Percentiles rank a stretch among this genome's conserved stretches.
Conservation (phyloP, 2,329 filamentous ascomycete genomes). For the Phaeosphaeriaceae sp. region DNA sequence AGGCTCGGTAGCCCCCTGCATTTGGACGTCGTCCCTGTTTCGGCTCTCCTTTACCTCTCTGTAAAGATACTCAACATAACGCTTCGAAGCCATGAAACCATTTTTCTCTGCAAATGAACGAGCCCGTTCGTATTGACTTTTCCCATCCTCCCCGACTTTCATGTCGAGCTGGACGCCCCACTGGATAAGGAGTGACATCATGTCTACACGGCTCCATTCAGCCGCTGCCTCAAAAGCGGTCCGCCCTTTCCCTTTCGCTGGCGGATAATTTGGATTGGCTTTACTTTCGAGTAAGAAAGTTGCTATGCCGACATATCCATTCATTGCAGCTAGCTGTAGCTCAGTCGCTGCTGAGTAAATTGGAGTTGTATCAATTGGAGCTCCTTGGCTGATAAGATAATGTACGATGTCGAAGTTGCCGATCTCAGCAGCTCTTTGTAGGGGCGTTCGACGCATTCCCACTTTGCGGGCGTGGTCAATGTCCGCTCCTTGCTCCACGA, state of each 20-base stretch:
- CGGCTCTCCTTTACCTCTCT: neutral
- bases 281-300: constrained; percentile 7
- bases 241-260: constrained; percentile 11
- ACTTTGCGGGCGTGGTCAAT: neutral
- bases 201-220: constrained; percentile 12
- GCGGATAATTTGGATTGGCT: constrained; percentile 7
- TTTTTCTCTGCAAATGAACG: constrained; percentile 5
- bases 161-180: constrained; percentile 7
- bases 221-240: constrained; percentile 17
- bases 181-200: constrained; percentile 9
- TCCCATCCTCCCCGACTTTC: neutral
- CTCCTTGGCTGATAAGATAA: constrained; percentile 5
- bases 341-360: constrained; percentile 9
- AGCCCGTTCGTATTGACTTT: constrained; percentile 9
- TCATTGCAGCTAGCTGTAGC: constrained; percentile 15
- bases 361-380: constrained; percentile 1
- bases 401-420: constrained; percentile 12
- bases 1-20: too few relatives aligned
- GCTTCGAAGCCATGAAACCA: constrained; percentile 2
- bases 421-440: constrained; percentile 16
- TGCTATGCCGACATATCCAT: constrained; percentile 11
- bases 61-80: constrained; percentile 1
- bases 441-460: constrained; percentile 10
- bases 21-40: too few relatives aligned
- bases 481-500: constrained; percentile 5